Base-by-base conservation (phyloP, 2,329 filamentous ascomycete genomes). In the Saccharata proteae region DNA sequence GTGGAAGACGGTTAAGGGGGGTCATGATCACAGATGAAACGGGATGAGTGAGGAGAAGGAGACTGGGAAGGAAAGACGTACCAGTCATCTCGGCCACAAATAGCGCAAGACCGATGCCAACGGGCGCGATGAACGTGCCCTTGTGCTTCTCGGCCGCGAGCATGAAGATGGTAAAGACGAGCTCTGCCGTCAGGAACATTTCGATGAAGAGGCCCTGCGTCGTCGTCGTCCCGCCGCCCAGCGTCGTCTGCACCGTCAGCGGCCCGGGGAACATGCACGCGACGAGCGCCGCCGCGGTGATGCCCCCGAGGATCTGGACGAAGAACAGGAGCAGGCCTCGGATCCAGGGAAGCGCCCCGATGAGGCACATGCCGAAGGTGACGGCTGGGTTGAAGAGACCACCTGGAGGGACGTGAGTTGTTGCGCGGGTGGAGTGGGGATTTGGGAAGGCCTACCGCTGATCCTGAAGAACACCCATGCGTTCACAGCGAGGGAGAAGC, bases 71-170 rank as follows among this genome's bases (percentile, higher is more conserved):
- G n/a, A 22, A 22, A 22, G 13, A 36, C 29, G 16, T 18, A 53
- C 64, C 66, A 4, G 61, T 54, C 30, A 73, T 38, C 35, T 72
- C 63, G 0, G 61, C 59, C 25, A 83, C 66, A 50, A 84, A 83
- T 31, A 84, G 64, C 0, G 77, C 63, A 2, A 82, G 54, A 1
- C 80, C 80, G 42, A 85, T 81, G 9, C 75, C 77, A 3, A 84
- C 57, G 0, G 80, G 79, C 0, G 79, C 79, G 2, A 83, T 56
- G 46, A 67, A 81, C 0, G 79, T 84, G 3, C 72, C 71, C 26
- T 75, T 74, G 51, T 83, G 77, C 56, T 84, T 83, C 49, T 82
- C 77, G 3, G 73, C 70, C 0, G 77, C 77, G 25, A 82, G 62
- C 69, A 82, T 77, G 43, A 58, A 55, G 29, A 59, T 56, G 3